Evolutionary conservation across 2,329 filamentous ascomycete genomes (phyloP).

Genomic region (Colletotrichum tofieldiae): DNA sequence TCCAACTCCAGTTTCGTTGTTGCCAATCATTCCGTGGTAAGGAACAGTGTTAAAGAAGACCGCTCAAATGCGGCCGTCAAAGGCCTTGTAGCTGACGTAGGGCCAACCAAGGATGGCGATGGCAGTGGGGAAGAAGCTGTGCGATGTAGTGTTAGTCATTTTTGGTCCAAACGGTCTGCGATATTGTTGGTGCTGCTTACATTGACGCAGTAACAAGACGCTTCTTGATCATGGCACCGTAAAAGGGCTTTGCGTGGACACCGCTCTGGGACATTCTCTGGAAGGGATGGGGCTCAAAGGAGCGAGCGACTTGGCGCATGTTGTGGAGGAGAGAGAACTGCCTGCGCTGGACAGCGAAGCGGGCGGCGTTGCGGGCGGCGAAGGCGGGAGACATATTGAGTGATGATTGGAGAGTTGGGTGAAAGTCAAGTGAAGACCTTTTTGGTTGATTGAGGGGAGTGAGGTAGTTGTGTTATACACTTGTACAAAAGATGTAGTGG

Average conservation of each 20-base stretch:
- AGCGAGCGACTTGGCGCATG: slow-evolving; percentile 54
- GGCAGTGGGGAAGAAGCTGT: slow-evolving; percentile 25
- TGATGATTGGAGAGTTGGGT: slow-evolving; percentile 29
- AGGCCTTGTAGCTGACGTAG: slow-evolving; percentile 25
- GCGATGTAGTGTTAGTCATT: slow-evolving; percentile 11
- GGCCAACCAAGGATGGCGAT: slow-evolving; percentile 42
- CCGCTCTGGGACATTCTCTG: slow-evolving; percentile 52
- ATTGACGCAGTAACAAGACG: slow-evolving; percentile 50
- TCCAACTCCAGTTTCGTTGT: slow-evolving; percentile 10
- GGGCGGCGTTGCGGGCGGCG: slow-evolving; percentile 51
- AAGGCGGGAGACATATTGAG: slow-evolving; percentile 53
- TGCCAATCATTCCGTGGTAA: neutral
- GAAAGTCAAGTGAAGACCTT: slow-evolving; percentile 27
- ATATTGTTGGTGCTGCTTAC: slow-evolving; percentile 50
- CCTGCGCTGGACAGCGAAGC: slow-evolving; percentile 46
- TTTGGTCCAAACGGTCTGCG: neutral
- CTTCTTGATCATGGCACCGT: slow-evolving; percentile 53
- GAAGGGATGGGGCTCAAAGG: slow-evolving; percentile 57
- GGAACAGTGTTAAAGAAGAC: neutral
- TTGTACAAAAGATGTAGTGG: slow-evolving; percentile 30
- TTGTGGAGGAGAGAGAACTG: slow-evolving; percentile 55
- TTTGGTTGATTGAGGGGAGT: slow-evolving; percentile 31
- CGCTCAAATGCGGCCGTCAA: slow-evolving; percentile 37
- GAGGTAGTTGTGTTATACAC: slow-evolving; percentile 28
- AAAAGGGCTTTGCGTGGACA: slow-evolving; percentile 54